phyloP scores from a whole-genome alignment of 1,284 basidiomycete species.

The Ustilago crameri region DNA sequence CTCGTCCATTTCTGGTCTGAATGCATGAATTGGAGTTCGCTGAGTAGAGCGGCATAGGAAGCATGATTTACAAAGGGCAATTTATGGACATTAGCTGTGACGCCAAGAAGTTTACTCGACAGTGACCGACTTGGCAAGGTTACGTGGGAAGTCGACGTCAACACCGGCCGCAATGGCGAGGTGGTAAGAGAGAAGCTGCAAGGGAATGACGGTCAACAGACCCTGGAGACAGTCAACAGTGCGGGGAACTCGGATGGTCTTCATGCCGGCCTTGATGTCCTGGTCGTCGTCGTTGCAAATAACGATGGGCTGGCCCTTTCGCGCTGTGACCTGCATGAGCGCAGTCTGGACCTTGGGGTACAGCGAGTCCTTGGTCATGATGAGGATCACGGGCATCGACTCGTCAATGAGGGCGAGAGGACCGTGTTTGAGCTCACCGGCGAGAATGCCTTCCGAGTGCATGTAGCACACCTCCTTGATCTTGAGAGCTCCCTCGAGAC shows the following conservation, averaged over 20 bases:
- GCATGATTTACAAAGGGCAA: constrained; percentile 33
- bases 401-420: constrained; percentile 97
- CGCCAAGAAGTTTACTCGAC: constrained; percentile 51
- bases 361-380: constrained; percentile 98
- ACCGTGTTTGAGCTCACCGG: constrained; percentile 98
- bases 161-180: constrained; percentile 93
- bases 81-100: constrained; percentile 1
- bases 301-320: constrained; percentile 93
- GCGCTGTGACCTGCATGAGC: constrained; percentile 93
- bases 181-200: constrained; percentile 96
- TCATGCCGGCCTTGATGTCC: constrained; percentile 77
- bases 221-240: constrained; percentile 97
- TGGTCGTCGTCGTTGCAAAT: constrained; percentile 95
- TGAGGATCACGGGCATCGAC: constrained; percentile 84
- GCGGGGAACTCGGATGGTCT: constrained; percentile 81
- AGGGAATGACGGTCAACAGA: constrained; percentile 92
- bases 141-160: constrained; percentile 98
- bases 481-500: constrained; percentile 97
- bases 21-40: no score
- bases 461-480: constrained; percentile 91
- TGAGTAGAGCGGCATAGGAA: constrained; percentile 4
- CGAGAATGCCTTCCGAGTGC: constrained; percentile 78
- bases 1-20: no score
- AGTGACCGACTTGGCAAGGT: constrained; percentile 75
- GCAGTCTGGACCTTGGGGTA: constrained; percentile 98